Percentiles rank a stretch among this genome's conserved stretches.
Conservation (phyloP, 148 eudicot genomes). For the Fagopyrum tataricum region DNA sequence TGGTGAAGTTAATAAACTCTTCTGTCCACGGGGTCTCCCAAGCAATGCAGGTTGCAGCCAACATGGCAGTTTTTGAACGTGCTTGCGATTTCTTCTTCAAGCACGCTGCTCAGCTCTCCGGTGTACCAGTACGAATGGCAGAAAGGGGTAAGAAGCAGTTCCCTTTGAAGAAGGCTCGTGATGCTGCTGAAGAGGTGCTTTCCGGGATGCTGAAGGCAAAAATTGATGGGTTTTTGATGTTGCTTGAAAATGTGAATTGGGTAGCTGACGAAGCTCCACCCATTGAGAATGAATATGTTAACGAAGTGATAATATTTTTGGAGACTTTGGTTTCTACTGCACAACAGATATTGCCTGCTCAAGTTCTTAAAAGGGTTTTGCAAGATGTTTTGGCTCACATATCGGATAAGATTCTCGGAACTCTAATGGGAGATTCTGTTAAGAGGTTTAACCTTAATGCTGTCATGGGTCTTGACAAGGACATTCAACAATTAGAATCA, state of each 20-base stretch:
- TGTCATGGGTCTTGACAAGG: slow-evolving; percentile 74
- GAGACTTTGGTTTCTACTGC: slow-evolving; percentile 95
- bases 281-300: slow-evolving; percentile 83
- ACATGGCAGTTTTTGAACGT: slow-evolving; percentile 93
- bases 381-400: slow-evolving; percentile 79
- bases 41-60: slow-evolving; percentile 96
- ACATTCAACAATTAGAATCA: slow-evolving; percentile 62
- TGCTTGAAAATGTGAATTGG: slow-evolving; percentile 94
- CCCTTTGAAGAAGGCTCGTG: slow-evolving; percentile 73
- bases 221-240: slow-evolving; percentile 73
- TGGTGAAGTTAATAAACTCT: slow-evolving; percentile 60
- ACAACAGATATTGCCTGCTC: slow-evolving; percentile 79
- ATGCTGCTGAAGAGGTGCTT: slow-evolving; percentile 88
- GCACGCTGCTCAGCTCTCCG: slow-evolving; percentile 95
- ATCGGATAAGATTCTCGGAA: slow-evolving; percentile 71
- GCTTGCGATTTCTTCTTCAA: slow-evolving; percentile 97
- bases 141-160: slow-evolving; percentile 84
- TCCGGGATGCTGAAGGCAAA: slow-evolving; percentile 89
- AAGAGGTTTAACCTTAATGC: slow-evolving; percentile 76
- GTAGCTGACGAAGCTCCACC: slow-evolving; percentile 76
- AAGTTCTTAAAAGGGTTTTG: slow-evolving; percentile 73
- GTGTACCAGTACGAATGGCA: slow-evolving; percentile 87
- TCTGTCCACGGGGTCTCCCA: slow-evolving; percentile 80
- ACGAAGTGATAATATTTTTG: slow-evolving; percentile 85
- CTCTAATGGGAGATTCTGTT: slow-evolving; percentile 69